Percentiles rank a stretch among this genome's conserved stretches.
These are phyloP conservation scores for Ustilago cynodontis DNA, from an alignment of 1,284 basidiomycete genomes.

Conservation along the genomic window DNA sequence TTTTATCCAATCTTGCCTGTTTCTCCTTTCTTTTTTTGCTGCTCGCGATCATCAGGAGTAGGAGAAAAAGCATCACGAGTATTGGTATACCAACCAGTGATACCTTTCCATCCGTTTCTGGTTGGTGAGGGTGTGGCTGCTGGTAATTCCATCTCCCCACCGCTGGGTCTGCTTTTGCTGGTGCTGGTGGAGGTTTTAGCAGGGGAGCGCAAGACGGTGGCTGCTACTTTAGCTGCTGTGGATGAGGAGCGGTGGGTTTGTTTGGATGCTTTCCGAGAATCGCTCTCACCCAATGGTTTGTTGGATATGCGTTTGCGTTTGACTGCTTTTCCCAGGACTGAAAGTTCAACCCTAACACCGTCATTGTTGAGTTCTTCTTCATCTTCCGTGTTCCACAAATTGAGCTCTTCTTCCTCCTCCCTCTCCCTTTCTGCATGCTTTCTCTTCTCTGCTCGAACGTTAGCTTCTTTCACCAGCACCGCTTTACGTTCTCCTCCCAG, in stretches of 20 bases:
- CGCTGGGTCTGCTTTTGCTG: background rate
- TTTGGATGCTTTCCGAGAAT: background rate
- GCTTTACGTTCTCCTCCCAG: background rate
- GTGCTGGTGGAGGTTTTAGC: background rate
- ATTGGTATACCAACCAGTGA: slow-evolving; percentile 24
- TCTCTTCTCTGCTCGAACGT: background rate
- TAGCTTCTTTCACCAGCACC: background rate
- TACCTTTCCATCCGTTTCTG: slow-evolving; percentile 26
- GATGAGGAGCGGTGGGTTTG: background rate
- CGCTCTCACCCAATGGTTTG: background rate
- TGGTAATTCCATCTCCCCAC: background rate
- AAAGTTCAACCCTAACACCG: background rate
- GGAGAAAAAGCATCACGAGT: slow-evolving; percentile 24
- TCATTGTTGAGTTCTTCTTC: background rate
- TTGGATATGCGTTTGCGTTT: background rate
- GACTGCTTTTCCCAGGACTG: background rate
- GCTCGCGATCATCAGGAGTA: slow-evolving; percentile 6
- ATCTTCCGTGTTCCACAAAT: background rate
- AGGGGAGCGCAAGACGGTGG: background rate
- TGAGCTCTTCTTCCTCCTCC: background rate
- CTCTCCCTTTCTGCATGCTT: background rate
- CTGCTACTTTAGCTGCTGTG: slow-evolving; percentile 1
- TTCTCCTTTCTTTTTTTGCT: background rate
- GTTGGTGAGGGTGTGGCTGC: slow-evolving; percentile 16
- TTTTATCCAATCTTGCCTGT: background rate